Evolutionary conservation across 164 flowering plant genomes (phyloP), one percentile per base, ranked within the genome.

Genomic region (Platanus orientalis): DNA sequence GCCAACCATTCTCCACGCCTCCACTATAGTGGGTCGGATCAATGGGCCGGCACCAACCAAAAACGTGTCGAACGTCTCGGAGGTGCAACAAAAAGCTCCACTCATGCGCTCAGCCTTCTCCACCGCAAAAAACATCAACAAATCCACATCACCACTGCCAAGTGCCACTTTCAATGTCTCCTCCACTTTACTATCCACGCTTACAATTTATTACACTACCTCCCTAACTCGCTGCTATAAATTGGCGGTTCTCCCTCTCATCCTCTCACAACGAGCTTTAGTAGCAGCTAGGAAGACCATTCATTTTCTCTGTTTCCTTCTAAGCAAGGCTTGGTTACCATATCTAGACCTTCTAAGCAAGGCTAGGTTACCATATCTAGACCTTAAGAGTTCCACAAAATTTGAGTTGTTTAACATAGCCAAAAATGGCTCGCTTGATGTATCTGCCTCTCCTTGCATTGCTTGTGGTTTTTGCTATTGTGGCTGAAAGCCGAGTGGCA

Each of bases 401-500:
- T 34, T 10, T 34, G 5, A 34, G 39, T 34, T 34, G 39, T 5
- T 10, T 10, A 34, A n/a, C 39, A 34, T 5, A 34, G 39, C 1
- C 0, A 42, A 14, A 42, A 23, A 72, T 72, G 75, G 71, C 53
- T 32, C 1, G 39, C 24, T n/a, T 60, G 32, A 69, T n/a, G 40
- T 21, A 54, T 24, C 14, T 64, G 2, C 47, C 57, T 27, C 34
- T 69, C 32, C 25, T 61, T 51, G 48, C 56, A 32, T 7, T 69
- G 27, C 56, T 75, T 16, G 14, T 71, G 6, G 39, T 58, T 7
- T 67, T 59, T 12, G 40, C 30, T 27, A 20, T 66, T 9, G 62
- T 58, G 1, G 69, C 69, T 17, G 76, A 73, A 27, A 21, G 74
- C 27, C 54, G 76, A 32, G 66, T 63, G 7, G 72, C 67, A 7